These are phyloP conservation scores for Babesia sp. DNA, from an alignment of 169 alveolate species.

Conservation along the genomic window DNA sequence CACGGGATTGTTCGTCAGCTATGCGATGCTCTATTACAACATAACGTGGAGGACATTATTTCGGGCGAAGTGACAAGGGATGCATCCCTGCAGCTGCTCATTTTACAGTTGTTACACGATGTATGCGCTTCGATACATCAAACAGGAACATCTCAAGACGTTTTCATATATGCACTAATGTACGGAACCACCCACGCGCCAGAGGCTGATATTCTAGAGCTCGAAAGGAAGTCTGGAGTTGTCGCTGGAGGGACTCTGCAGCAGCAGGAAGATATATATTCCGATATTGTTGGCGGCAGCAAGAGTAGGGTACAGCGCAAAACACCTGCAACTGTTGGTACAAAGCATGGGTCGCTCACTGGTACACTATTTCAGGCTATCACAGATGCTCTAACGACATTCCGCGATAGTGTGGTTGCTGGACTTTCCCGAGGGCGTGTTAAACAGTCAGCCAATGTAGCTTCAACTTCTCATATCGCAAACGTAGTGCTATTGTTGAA, in stretches of 20 bases:
- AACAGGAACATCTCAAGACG: constrained; percentile 43
- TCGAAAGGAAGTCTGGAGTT: not conserved
- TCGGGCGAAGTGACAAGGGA: not conserved
- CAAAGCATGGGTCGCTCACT: not conserved
- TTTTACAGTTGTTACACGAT: constrained; percentile 28
- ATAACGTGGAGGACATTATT: not conserved
- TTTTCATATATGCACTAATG: constrained; percentile 17
- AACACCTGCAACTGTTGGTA: not conserved
- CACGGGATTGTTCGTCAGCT: constrained; percentile 24
- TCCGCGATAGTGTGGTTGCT: not conserved
- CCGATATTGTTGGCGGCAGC: constrained; percentile 4
- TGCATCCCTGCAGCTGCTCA: constrained; percentile 20
- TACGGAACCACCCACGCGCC: constrained; percentile 23
- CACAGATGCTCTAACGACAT: constrained; percentile 16
- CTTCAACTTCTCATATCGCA: constrained; percentile 27
- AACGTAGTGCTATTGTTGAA: constrained; percentile 22
- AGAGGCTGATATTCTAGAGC: not conserved
- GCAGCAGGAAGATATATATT: constrained; percentile 29
- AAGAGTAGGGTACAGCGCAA: constrained; percentile 1
- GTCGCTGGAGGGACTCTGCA: not conserved
- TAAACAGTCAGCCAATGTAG: not conserved
- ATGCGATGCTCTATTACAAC: constrained; percentile 19
- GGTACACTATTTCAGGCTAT: not conserved
- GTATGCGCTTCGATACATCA: constrained; percentile 40
- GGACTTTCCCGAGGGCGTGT: not conserved